Base-by-base conservation (phyloP, 2,329 filamentous ascomycete genomes). In the Penicillium italicum region DNA sequence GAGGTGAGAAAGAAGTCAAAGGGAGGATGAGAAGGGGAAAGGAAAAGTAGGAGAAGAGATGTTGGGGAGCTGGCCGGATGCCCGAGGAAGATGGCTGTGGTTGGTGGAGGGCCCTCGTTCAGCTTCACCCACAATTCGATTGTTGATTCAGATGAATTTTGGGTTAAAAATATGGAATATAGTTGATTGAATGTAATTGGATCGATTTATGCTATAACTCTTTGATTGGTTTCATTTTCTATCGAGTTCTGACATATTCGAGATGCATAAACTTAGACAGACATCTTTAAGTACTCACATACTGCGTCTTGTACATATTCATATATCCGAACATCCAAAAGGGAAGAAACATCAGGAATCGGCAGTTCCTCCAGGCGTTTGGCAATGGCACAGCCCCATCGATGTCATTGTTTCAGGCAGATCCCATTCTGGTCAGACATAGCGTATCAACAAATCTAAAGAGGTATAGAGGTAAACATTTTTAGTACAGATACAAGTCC, bases 111-210 rank as follows among this genome's bases (percentile, higher is more conserved):
- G 37, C 45, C 55, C 60, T 58, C 50, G 47, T 59, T 59, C 62
- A 64, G 59, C 60, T 62, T 64, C 62, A 62, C 42, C 56, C 61
- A 63, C 61, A 62, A 61, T 58, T 24, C 58, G 50, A 57, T 62
- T 62, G 59, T 61, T 51, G 34, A 55, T 51, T 40, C 37, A 26
- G 40, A 38, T 44, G 20, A 24, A n/a, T 33, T 31, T 31, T 40
- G 33, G 16, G 26, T 53, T 33, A 8, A 26, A 26, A 44, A 12
- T 30, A 26, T n/a, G 26, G 18, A 20, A 22, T 14, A 7, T 26
- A 5, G 22, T 14, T 36, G 12, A 45, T 20, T 38, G 36, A 11
- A 30, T 33, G 12, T 46, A 18, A 18, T 31, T 40, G 36, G 41
- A 12, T 46, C 9, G 16, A 31, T 20, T 45, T 45, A 34, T 5